Percentiles rank a stretch among this genome's conserved stretches.
Conservation (phyloP, 371 early-diverging fungal species). For the Actinomortierella wolfii region DNA sequence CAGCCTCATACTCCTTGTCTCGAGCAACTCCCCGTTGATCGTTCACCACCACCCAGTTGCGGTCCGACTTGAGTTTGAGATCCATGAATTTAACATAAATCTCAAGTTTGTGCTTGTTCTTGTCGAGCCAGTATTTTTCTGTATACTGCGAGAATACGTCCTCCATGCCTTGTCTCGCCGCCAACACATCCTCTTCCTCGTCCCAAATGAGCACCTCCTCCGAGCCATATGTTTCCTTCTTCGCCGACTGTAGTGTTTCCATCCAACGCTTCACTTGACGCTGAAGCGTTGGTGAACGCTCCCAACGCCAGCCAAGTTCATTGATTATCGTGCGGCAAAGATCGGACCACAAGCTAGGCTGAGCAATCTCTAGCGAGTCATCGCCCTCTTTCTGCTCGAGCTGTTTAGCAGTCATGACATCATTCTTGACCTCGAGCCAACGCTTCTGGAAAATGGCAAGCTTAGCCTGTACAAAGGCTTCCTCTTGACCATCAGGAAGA, state of each 20-base stretch:
- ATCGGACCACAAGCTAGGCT: constrained; percentile 7
- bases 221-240: constrained; percentile 15
- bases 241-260: constrained; percentile 9
- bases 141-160: constrained; percentile 7
- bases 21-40: not conserved
- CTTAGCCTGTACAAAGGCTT: constrained; percentile 19
- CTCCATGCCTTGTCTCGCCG: constrained; percentile 1
- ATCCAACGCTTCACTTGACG: constrained; percentile 14
- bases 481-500: constrained; percentile 26
- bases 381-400: constrained; percentile 10
- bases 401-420: constrained; percentile 20
- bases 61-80: constrained; percentile 14
- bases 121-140: constrained; percentile 11
- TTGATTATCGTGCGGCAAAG: constrained; percentile 5
- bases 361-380: constrained; percentile 12
- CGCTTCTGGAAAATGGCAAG: constrained; percentile 15
- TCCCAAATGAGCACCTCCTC: constrained; percentile 28
- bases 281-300: constrained; percentile 31
- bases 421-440: constrained; percentile 28
- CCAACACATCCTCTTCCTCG: not conserved
- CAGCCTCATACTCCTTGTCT: too few relatives aligned
- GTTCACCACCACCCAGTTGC: constrained; percentile 1
- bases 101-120: constrained; percentile 11
- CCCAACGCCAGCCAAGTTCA: constrained; percentile 38
- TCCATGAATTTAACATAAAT: constrained; percentile 7